A percentile compares a stretch with the other conserved stretches of the same genome.
Evolutionary conservation across 495 filamentous ascomycete genomes (phyloP).

Genomic region (Tuber calosporum): DNA sequence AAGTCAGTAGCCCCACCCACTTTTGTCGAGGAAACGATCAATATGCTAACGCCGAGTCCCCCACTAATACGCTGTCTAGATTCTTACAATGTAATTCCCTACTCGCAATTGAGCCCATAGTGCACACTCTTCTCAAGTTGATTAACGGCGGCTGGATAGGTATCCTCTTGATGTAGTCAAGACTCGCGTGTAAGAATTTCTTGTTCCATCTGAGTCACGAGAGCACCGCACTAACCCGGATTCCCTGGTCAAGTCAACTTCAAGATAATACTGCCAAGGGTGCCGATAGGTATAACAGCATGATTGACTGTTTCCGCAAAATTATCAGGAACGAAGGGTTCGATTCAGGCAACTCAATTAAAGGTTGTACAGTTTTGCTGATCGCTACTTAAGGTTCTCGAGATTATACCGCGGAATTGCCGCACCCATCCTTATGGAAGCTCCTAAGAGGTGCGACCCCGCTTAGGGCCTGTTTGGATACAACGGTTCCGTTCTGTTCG

Average conservation of each 20-base stretch:
- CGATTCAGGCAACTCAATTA: not conserved
- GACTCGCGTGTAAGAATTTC: slow-evolving; percentile 73
- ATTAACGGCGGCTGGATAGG: slow-evolving; percentile 50
- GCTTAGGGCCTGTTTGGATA: too few species aligned
- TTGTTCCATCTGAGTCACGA: slow-evolving; percentile 5
- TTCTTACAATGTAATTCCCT: slow-evolving; percentile 68
- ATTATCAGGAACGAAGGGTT: slow-evolving; percentile 93
- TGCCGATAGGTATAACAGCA: slow-evolving; percentile 74
- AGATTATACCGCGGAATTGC: slow-evolving; percentile 91
- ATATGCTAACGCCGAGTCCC: slow-evolving; percentile 38
- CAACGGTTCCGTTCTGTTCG: too few species aligned
- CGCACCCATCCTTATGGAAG: slow-evolving; percentile 96
- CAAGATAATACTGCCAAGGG: slow-evolving; percentile 40
- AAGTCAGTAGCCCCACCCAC: slow-evolving; percentile 52
- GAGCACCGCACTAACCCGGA: slow-evolving; percentile 17
- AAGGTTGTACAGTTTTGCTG: slow-evolving; percentile 4
- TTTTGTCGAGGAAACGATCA: slow-evolving; percentile 19
- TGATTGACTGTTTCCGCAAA: slow-evolving; percentile 95
- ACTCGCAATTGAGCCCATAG: not conserved
- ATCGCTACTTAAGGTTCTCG: slow-evolving; percentile 55
- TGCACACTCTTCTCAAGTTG: slow-evolving; percentile 10
- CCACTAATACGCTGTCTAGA: slow-evolving; percentile 48
- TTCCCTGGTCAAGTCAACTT: slow-evolving; percentile 23
- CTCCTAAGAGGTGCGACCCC: slow-evolving; percentile 65
- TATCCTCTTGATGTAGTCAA: slow-evolving; percentile 98